phyloP scores from a whole-genome alignment of 805 yeast genomes.

The Ogataea zsoltii region DNA sequence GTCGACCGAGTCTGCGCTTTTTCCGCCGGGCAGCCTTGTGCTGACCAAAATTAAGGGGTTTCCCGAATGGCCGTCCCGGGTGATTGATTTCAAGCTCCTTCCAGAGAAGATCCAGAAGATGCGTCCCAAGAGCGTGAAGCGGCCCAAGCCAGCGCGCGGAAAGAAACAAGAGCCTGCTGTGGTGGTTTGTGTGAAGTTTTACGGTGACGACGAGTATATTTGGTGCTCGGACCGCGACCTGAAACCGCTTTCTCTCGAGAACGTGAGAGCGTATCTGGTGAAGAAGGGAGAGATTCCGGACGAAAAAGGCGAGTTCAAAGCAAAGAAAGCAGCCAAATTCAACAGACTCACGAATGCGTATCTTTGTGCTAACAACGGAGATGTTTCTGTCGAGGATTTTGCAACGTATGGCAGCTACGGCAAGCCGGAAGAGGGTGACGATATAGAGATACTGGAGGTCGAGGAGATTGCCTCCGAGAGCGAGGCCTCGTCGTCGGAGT shows the following conservation, averaged over 20 bases:
- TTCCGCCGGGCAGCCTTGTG: constrained; percentile 52
- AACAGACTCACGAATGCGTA: constrained; percentile 34
- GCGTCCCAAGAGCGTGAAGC: constrained; percentile 46
- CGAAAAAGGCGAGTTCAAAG: constrained; percentile 46
- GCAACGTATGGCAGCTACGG: constrained; percentile 44
- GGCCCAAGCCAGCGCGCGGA: constrained; percentile 14
- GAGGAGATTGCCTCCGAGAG: neutral
- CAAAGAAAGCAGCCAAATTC: constrained; percentile 45
- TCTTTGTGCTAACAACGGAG: constrained; percentile 29
- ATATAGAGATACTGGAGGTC: constrained; percentile 2
- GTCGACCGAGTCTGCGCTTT: constrained; percentile 2
- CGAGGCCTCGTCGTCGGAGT: constrained; percentile 29
- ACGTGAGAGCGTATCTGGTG: constrained; percentile 37
- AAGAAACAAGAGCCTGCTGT: constrained; percentile 31
- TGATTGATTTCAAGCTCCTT: constrained; percentile 57
- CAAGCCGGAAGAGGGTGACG: constrained; percentile 14
- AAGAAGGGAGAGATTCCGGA: constrained; percentile 32
- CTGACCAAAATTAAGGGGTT: constrained; percentile 84
- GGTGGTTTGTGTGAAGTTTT: constrained; percentile 56
- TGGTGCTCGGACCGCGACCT: constrained; percentile 62
- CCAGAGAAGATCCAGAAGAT: constrained; percentile 55
- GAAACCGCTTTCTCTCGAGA: constrained; percentile 42
- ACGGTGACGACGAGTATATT: constrained; percentile 69
- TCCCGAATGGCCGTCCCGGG: constrained; percentile 91
- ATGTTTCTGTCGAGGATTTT: constrained; percentile 52